phyloP scores from a whole-genome alignment of 805 yeast genomes.

The Candida argentea region DNA sequence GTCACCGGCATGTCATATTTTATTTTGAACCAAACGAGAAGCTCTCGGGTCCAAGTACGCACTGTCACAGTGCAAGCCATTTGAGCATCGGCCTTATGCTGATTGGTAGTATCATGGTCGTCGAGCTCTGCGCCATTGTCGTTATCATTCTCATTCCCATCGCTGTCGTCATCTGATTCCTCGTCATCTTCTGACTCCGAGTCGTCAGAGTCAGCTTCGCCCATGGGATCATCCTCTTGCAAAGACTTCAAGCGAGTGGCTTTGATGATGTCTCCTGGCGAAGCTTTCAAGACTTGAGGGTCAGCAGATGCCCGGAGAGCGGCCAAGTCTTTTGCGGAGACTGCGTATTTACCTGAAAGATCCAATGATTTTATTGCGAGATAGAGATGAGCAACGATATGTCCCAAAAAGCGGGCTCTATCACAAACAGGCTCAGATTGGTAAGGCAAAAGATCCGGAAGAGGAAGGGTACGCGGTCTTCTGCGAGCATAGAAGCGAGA shows the following conservation, averaged over 20 bases:
- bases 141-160: conserved; percentile 23
- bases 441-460: conserved; percentile 57
- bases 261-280: conserved; percentile 37
- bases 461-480: conserved; percentile 31
- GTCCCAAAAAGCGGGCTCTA: conserved; percentile 63
- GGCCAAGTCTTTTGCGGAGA: conserved; percentile 61
- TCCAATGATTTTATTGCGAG: conserved; percentile 70
- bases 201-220: conserved; percentile 4
- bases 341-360: conserved; percentile 56
- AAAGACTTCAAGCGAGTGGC: conserved; percentile 43
- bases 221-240: conserved; percentile 2
- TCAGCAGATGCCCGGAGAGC: conserved; percentile 21
- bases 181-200: conserved; percentile 11
- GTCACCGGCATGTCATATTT: conserved; percentile 70
- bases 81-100: conserved; percentile 52
- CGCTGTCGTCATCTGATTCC: conserved; percentile 26
- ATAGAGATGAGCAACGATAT: conserved; percentile 70
- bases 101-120: conserved; percentile 27
- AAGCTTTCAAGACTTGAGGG: no score
- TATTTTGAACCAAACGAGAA: conserved; percentile 67
- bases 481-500: conserved; percentile 29
- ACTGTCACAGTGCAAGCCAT: conserved; percentile 69
- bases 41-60: conserved; percentile 80
- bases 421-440: conserved; percentile 57
- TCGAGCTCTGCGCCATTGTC: conserved; percentile 25